Evolutionary conservation across 345 rosid genomes (phyloP), one percentile per base, ranked within the genome.

Genomic region (Hevea brasiliensis): DNA sequence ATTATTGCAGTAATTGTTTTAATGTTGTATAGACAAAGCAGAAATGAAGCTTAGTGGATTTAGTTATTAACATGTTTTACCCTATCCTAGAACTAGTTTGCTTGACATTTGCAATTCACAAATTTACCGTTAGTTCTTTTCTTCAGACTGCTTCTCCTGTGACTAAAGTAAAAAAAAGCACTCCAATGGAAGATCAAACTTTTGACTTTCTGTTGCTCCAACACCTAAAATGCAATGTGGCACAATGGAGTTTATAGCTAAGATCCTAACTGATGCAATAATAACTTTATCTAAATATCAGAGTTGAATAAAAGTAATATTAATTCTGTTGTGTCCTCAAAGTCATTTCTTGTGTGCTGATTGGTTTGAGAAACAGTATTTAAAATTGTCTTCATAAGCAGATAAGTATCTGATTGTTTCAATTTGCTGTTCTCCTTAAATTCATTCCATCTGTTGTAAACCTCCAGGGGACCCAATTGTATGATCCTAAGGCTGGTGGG

Each of bases 401-500:
- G 50, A 26, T 40, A 17, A 26, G 29, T 17, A 6, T 72, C 29
- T 40, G 44, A 54, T 53, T 13, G 29, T 26, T 53, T 11, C 21
- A 0, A 18, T 45, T 71, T 60, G 23, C 4, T 50, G 20, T 18
- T 42, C 0, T 65, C 48, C 64, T 72, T 70, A 71, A 75, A 35
- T 79, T 74, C 68, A 59, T 50, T 62, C 45, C 60, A 76, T 80
- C 57, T 65, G 63, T 69, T 65, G 61, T 79, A 70, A 27, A 74
- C 58, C 68, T 85, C 20, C 77, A 94, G 98, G 98, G 98, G 37
- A 94, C 98, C 65, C 98, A 94, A 73, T 77, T 94, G 78, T 94
- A 92, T 76, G 97, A 94, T 86, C 90, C 97, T 57, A 92, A 92
- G 88, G 98, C 97, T 83, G 98, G 98, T 83, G 98, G 98, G 18